Conservation (phyloP, 768 basidiomycete genomes). For the Termitomyces sp. region DNA sequence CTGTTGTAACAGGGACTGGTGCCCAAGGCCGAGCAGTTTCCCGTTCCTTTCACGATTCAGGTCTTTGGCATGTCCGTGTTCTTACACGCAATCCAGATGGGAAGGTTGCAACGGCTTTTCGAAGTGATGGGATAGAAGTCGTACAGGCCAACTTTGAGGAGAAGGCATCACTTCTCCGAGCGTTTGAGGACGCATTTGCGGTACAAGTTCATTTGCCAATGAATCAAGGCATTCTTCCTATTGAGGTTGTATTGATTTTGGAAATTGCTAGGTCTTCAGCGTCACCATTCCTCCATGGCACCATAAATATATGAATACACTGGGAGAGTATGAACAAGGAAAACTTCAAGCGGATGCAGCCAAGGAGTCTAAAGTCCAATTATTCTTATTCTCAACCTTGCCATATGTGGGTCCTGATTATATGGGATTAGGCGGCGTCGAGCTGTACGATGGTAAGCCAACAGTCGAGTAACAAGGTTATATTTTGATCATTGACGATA, state of each 20-base stretch:
- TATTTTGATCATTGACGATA: not conserved
- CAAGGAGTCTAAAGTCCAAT: constrained; percentile 12
- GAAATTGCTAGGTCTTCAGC: constrained; percentile 8
- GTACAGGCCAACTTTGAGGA: constrained; percentile 11
- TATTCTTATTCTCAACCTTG: constrained; percentile 14
- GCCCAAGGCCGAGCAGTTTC: constrained; percentile 12
- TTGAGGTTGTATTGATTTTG: too few species aligned
- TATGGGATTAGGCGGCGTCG: constrained; percentile 16
- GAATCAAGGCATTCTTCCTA: too few species aligned
- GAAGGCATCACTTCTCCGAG: constrained; percentile 6
- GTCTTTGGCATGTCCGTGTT: constrained; percentile 13
- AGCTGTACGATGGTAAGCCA: constrained; percentile 13
- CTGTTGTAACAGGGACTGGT: constrained; percentile 14
- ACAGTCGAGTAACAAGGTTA: not conserved
- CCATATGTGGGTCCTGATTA: constrained; percentile 14
- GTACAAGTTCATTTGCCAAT: not conserved
- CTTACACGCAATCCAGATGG: constrained; percentile 13
- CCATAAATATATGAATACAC: constrained; percentile 5
- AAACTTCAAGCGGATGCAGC: constrained; percentile 13
- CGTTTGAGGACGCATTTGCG: constrained; percentile 7
- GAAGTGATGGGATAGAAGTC: constrained; percentile 9
- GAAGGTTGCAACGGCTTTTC: constrained; percentile 4
- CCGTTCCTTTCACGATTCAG: constrained; percentile 12
- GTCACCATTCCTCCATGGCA: constrained; percentile 16
- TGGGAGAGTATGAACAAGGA: constrained; percentile 13